These are phyloP conservation scores for Erysimum cheiri DNA, from an alignment of 441 rosid genomes.

Conservation along the genomic window DNA sequence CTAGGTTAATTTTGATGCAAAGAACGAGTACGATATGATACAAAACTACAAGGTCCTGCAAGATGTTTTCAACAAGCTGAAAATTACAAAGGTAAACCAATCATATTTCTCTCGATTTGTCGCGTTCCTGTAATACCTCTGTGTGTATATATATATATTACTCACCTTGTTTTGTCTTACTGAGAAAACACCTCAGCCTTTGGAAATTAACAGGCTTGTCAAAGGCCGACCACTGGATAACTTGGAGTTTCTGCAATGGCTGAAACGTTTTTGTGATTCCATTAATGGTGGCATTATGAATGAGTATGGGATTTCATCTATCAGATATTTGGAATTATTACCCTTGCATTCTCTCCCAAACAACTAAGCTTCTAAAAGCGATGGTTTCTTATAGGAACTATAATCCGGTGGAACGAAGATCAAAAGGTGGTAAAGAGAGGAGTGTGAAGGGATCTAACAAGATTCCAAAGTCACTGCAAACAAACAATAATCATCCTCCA, in stretches of 20 bases:
- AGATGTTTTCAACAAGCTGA: conserved; percentile 90
- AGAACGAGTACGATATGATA: conserved; percentile 91
- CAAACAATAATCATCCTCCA: conserved; percentile 63
- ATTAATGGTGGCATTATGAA: conserved; percentile 97
- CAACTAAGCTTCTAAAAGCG: neutral
- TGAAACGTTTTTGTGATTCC: conserved; percentile 96
- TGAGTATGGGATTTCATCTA: conserved; percentile 58
- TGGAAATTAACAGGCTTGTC: conserved; percentile 92
- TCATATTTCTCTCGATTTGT: neutral
- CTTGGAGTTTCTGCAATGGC: conserved; percentile 98
- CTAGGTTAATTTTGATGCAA: conserved; percentile 95
- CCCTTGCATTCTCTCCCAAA: neutral
- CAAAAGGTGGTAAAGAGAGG: conserved; percentile 80
- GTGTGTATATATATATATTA: neutral
- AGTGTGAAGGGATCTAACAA: conserved; percentile 58
- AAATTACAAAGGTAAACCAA: conserved; percentile 74
- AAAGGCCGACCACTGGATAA: conserved; percentile 97
- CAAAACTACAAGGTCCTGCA: conserved; percentile 97
- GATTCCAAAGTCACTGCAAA: conserved; percentile 80
- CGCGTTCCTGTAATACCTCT: neutral
- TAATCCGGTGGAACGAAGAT: conserved; percentile 90
- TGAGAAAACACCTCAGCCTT: conserved; percentile 58
- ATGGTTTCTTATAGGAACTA: conserved; percentile 67
- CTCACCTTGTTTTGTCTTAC: conserved; percentile 8
- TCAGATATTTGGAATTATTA: neutral